phyloP scores from a whole-genome alignment of 176 grass and related monocot genomes.

The Secale cereale region DNA sequence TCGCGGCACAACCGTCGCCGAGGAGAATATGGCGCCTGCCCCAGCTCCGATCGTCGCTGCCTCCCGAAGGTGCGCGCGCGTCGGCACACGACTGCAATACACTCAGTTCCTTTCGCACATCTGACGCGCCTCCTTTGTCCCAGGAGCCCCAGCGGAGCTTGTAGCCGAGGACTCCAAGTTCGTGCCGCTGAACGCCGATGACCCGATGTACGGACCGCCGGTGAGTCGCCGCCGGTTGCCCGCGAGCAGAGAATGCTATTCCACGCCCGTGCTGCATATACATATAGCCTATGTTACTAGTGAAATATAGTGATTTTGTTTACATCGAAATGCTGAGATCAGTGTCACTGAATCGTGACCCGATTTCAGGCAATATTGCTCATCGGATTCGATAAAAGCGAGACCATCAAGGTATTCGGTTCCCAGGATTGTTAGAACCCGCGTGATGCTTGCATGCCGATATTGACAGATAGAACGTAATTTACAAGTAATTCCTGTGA shows the following conservation, averaged over 20 bases:
- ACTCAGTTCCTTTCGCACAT: neutral
- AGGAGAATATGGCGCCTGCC: slow-evolving; percentile 8
- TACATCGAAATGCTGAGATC: neutral
- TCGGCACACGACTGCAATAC: too few relatives aligned
- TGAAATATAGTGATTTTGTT: neutral
- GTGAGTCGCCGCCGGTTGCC: slow-evolving; percentile 41
- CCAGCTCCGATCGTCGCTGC: slow-evolving; percentile 30
- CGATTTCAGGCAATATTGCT: slow-evolving; percentile 69
- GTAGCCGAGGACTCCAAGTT: slow-evolving; percentile 88
- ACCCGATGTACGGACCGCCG: slow-evolving; percentile 79
- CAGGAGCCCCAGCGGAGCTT: slow-evolving; percentile 61
- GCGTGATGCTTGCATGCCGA: neutral
- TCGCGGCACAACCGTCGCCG: neutral
- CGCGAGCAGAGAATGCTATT: neutral
- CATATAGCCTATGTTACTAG: neutral
- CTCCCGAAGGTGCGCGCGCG: slow-evolving; percentile 22
- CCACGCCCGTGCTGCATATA: neutral
- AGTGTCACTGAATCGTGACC: neutral
- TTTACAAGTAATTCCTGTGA: neutral
- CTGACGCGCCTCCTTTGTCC: neutral
- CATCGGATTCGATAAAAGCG: slow-evolving; percentile 69
- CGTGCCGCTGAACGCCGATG: slow-evolving; percentile 73
- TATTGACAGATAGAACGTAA: neutral
- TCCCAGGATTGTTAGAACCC: neutral
- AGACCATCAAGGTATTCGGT: slow-evolving; percentile 60